These are phyloP conservation scores for Skeletonema menzelii DNA, from an alignment of 108 stramenopile genomes.

Conservation along the genomic window DNA sequence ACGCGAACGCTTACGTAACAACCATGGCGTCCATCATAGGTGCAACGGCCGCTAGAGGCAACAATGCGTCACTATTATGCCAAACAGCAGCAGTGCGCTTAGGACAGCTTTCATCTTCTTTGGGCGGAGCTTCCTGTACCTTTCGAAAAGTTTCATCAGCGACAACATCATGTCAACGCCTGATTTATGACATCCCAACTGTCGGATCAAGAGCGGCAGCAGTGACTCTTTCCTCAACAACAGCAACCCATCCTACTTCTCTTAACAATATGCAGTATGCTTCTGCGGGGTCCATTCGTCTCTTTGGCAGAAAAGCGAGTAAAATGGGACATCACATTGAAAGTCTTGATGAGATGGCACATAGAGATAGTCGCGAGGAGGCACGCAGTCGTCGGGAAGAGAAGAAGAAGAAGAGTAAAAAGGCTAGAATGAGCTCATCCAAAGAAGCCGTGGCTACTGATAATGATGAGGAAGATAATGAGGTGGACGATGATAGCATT, in stretches of 20 bases:
- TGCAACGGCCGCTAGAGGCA: background rate
- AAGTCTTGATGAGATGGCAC: constrained; percentile 70
- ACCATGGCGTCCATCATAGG: constrained; percentile 2
- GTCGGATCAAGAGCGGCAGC: background rate
- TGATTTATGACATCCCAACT: too few species aligned
- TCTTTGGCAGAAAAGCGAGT: constrained; percentile 47
- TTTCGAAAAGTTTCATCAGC: background rate
- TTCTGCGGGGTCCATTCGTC: constrained; percentile 10
- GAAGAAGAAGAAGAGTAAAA: constrained; percentile 65
- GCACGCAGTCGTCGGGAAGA: constrained; percentile 69
- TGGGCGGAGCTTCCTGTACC: background rate
- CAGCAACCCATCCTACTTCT: background rate
- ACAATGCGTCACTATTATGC: background rate
- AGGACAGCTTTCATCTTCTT: background rate
- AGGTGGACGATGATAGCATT: constrained; percentile 7
- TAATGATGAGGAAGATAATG: constrained; percentile 13
- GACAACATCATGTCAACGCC: background rate
- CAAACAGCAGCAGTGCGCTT: background rate
- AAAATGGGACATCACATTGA: constrained; percentile 73
- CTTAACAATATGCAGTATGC: background rate
- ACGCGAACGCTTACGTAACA: background rate
- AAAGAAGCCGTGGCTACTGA: constrained; percentile 7
- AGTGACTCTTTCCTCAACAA: background rate
- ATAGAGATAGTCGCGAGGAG: constrained; percentile 60
- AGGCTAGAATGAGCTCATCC: constrained; percentile 29